Base-by-base conservation (phyloP, 2,329 filamentous ascomycete genomes). In the Neofusicoccum laricinum region DNA sequence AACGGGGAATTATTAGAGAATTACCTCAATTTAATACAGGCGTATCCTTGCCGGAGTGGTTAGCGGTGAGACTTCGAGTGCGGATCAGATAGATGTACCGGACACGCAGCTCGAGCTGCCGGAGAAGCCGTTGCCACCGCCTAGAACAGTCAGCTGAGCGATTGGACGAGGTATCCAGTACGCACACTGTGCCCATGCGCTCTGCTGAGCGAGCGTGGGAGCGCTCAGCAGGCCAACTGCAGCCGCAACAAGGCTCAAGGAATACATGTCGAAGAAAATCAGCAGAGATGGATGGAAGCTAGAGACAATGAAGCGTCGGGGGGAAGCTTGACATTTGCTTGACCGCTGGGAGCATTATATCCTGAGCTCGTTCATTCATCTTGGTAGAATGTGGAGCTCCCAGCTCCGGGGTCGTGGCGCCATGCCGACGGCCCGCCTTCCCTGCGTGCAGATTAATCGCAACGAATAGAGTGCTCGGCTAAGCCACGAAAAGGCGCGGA, bases 161-260 rank as follows among this genome's bases (percentile, higher is more conserved):
- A 11, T 4, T 19, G 19, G 21, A 19, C 2, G 14, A 10, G n/a
- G n/a, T 14, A 3, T 12, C 8, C 36, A 10, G 10, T 4, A 64
- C 67, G 7, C 71, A 76, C 74, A 77, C 69, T 77, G 74, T 63
- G 72, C 71, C 71, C 72, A 77, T 55, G 73, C 72, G 17, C 66
- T 66, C 21, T 49, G 45, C 45, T 61, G 58, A 11, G 72, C 68
- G 2, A 67, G 68, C 8, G 73, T 74, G 46, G 67, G 68, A 15
- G 69, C 69, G 15, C 67, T 66, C 14, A 77, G 55, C 21, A 73
- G n/a, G 14, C 68, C 69, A 14, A 76, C 8, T 5, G 69, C 58
- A 38, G 63, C 63, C 4, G 69, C 51, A 15, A 19, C 30, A 36
- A 59, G 19, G 41, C 17, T 46, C 15, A 46, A 43, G 2, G 55